A percentile compares a stretch with the other conserved stretches of the same genome.
Evolutionary conservation across 306 rosid genomes (phyloP).

Genomic region (Cicer bijugum): DNA sequence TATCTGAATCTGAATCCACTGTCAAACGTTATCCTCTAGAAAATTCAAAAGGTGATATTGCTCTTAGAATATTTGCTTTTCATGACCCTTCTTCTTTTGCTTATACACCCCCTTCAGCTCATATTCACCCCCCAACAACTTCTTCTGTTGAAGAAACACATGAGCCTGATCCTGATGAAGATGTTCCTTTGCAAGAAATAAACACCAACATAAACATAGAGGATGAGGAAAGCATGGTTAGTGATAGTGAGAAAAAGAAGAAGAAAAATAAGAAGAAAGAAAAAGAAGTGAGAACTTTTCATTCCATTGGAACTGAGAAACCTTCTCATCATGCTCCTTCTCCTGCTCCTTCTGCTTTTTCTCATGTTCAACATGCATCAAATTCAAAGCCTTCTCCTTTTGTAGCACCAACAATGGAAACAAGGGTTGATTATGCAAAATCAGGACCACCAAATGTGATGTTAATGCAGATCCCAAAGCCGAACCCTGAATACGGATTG

Average conservation of each 20-base stretch:
- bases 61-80: slow-evolving; percentile 59
- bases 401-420: slow-evolving; percentile 33
- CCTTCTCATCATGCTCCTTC: slow-evolving; percentile 13
- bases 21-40: slow-evolving; percentile 86
- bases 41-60: slow-evolving; percentile 79
- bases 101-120: slow-evolving; percentile 8
- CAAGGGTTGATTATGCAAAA: slow-evolving; percentile 68
- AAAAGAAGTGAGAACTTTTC: slow-evolving; percentile 75
- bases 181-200: slow-evolving; percentile 68
- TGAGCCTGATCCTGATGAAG: slow-evolving; percentile 30
- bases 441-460: slow-evolving; percentile 66
- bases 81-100: slow-evolving; percentile 42
- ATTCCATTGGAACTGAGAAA: slow-evolving; percentile 67
- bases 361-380: background rate
- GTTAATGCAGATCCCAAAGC: slow-evolving; percentile 70
- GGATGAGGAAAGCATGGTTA: slow-evolving; percentile 46
- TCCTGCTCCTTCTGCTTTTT: slow-evolving; percentile 43
- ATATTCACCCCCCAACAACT: slow-evolving; percentile 38
- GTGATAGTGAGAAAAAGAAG: slow-evolving; percentile 42
- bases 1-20: slow-evolving; percentile 61
- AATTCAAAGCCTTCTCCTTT: slow-evolving; percentile 4
- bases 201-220: slow-evolving; percentile 58
- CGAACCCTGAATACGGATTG: slow-evolving; percentile 75
- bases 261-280: slow-evolving; percentile 64
- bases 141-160: slow-evolving; percentile 33